Conservation (phyloP, 495 filamentous ascomycete species). For the Delitschia confertaspora region DNA sequence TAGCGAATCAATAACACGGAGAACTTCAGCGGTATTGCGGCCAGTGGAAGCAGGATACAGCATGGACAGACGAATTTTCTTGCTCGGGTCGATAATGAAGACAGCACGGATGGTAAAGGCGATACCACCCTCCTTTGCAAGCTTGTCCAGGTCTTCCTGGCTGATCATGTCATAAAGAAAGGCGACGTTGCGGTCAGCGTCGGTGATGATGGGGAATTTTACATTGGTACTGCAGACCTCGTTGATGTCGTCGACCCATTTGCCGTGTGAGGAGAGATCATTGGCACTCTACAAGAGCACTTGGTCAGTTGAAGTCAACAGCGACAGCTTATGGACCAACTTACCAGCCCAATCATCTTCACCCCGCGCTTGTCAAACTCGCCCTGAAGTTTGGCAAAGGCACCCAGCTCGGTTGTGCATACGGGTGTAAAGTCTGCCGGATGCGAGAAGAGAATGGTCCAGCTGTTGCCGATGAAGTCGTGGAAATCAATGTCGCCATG, state of each 20-base stretch:
- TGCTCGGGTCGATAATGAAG: conserved; percentile 60
- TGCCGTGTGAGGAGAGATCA: conserved; percentile 47
- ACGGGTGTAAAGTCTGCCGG: conserved; percentile 64
- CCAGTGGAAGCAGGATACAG: conserved; percentile 60
- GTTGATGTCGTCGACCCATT: conserved; percentile 61
- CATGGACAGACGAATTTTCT: conserved; percentile 62
- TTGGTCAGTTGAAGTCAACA: not conserved
- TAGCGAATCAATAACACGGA: conserved; percentile 57
- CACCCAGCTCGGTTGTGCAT: conserved; percentile 62
- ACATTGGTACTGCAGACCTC: conserved; percentile 48
- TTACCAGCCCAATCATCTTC: conserved; percentile 57
- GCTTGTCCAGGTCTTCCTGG: conserved; percentile 46
- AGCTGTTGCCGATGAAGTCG: conserved; percentile 48
- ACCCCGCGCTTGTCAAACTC: conserved; percentile 56
- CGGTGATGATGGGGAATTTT: conserved; percentile 61
- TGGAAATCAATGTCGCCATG: conserved; percentile 57
- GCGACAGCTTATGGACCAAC: conserved; percentile 15
- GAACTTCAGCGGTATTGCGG: conserved; percentile 56
- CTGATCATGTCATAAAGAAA: conserved; percentile 62
- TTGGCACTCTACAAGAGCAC: conserved; percentile 39
- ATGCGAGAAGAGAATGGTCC: conserved; percentile 61
- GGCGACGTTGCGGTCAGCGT: conserved; percentile 55
- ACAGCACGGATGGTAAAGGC: conserved; percentile 61
- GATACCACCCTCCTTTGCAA: conserved; percentile 46
- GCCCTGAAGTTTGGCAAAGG: conserved; percentile 53